Evolutionary conservation across 305 asterid species (phyloP).

Genomic region (Ilex paraguariensis): DNA sequence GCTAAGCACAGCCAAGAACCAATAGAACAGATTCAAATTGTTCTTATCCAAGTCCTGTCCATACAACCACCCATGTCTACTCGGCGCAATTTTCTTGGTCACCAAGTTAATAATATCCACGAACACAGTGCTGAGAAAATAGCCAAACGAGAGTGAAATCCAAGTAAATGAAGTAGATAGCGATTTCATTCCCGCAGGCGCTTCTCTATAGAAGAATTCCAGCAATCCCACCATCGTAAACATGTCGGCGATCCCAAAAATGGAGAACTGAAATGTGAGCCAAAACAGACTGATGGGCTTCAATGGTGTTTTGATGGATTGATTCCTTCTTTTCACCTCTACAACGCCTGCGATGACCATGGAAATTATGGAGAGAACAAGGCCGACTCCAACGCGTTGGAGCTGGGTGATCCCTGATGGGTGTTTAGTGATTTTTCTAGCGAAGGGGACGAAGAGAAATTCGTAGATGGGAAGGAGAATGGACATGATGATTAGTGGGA

Average conservation of each 20-base stretch:
- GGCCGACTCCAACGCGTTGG: conserved; percentile 78
- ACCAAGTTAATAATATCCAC: background rate
- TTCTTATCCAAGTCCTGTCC: background rate
- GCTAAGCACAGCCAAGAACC: conserved; percentile 1
- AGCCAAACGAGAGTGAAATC: conserved; percentile 1
- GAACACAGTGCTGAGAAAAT: background rate
- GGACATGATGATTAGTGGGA: conserved; percentile 58
- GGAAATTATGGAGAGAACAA: conserved; percentile 66
- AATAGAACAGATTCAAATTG: background rate
- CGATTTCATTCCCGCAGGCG: conserved; percentile 1
- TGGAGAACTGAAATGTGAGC: conserved; percentile 55
- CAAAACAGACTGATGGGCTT: conserved; percentile 61
- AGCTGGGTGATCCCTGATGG: conserved; percentile 72
- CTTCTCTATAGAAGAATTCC: conserved; percentile 1
- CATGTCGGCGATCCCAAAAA: conserved; percentile 82
- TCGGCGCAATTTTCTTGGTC: background rate
- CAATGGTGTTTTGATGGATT: conserved; percentile 24
- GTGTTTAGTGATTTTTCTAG: conserved; percentile 48
- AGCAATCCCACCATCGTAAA: conserved; percentile 27
- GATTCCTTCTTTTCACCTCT: conserved; percentile 50
- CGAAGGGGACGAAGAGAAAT: conserved; percentile 50
- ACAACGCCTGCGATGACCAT: conserved; percentile 56
- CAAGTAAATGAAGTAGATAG: background rate
- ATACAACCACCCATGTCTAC: background rate
- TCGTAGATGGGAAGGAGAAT: conserved; percentile 64